Conservation (phyloP, 306 rosid species). For the Fagus crenata region DNA sequence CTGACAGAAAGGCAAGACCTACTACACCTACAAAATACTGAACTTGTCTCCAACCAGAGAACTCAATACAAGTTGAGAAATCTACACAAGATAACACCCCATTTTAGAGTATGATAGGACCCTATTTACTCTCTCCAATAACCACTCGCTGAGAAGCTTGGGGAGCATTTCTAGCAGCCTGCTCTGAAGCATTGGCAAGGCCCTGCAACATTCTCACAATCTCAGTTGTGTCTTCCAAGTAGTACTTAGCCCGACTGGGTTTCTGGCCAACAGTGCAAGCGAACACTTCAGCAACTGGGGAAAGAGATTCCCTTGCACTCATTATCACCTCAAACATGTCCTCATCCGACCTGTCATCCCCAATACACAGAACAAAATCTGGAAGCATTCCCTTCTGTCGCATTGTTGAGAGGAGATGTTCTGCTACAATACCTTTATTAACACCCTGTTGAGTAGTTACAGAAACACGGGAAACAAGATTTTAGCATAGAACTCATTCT, state of each 20-base stretch:
- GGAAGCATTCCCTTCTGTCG: constrained; percentile 56
- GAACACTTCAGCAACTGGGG: constrained; percentile 52
- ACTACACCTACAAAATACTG: background rate
- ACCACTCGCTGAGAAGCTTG: constrained; percentile 35
- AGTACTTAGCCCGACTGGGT: constrained; percentile 66
- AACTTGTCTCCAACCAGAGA: background rate
- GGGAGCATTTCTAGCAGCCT: constrained; percentile 32
- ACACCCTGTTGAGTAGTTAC: constrained; percentile 58
- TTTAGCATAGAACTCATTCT: background rate
- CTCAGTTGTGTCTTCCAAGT: constrained; percentile 77
- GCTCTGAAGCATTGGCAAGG: constrained; percentile 72
- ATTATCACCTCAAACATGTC: constrained; percentile 76
- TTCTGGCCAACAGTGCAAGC: constrained; percentile 64
- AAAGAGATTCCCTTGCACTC: constrained; percentile 43
- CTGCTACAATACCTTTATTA: constrained; percentile 79
- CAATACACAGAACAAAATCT: constrained; percentile 82
- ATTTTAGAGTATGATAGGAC: constrained; percentile 22
- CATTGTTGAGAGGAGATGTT: constrained; percentile 61
- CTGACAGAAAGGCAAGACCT: background rate
- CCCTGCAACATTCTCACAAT: constrained; percentile 84
- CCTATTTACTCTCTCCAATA: constrained; percentile 35
- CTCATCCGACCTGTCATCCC: constrained; percentile 89
- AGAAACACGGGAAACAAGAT: background rate
- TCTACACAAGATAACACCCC: background rate
- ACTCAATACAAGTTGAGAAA: background rate